Conservation (phyloP, 305 asterid genomes). For the Plantago lanceolata region DNA sequence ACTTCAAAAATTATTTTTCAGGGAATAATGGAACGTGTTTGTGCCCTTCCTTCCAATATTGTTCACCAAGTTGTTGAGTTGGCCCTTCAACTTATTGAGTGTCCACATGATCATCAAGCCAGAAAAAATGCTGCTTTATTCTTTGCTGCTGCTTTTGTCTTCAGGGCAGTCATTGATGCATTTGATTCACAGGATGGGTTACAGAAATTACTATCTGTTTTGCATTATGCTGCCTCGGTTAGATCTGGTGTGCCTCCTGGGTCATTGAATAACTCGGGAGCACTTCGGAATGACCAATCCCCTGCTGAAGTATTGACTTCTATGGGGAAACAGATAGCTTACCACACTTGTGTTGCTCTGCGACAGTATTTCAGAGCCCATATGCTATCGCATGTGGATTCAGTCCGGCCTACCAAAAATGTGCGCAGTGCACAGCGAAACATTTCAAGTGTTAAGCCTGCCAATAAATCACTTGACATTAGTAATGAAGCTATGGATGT, state of each 20-base stretch:
- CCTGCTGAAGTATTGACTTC: conserved; percentile 87
- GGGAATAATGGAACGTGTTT: conserved; percentile 99
- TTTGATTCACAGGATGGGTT: conserved; percentile 90
- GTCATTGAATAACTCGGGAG: conserved; percentile 54
- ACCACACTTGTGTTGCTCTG: conserved; percentile 86
- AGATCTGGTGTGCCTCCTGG: conserved; percentile 87
- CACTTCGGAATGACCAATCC: conserved; percentile 77
- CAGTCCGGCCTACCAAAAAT: conserved; percentile 77
- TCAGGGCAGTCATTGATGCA: conserved; percentile 86
- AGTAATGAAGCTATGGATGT: conserved; percentile 95
- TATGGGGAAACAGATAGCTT: conserved; percentile 94
- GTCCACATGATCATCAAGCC: conserved; percentile 80
- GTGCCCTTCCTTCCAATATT: conserved; percentile 79
- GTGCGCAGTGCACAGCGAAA: conserved; percentile 77
- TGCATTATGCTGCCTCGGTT: conserved; percentile 91
- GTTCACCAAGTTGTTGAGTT: conserved; percentile 79
- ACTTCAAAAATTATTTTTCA: conserved; percentile 31
- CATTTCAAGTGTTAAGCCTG: conserved; percentile 61
- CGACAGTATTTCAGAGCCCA: conserved; percentile 94
- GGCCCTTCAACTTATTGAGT: conserved; percentile 87
- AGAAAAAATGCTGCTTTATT: conserved; percentile 94
- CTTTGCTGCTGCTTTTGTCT: conserved; percentile 91
- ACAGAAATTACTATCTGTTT: conserved; percentile 72
- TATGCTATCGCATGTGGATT: conserved; percentile 78
- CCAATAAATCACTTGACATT: conserved; percentile 89